Evolutionary conservation across 129 eudicot species (phyloP).

Genomic region (Helianthus tuberosus): DNA sequence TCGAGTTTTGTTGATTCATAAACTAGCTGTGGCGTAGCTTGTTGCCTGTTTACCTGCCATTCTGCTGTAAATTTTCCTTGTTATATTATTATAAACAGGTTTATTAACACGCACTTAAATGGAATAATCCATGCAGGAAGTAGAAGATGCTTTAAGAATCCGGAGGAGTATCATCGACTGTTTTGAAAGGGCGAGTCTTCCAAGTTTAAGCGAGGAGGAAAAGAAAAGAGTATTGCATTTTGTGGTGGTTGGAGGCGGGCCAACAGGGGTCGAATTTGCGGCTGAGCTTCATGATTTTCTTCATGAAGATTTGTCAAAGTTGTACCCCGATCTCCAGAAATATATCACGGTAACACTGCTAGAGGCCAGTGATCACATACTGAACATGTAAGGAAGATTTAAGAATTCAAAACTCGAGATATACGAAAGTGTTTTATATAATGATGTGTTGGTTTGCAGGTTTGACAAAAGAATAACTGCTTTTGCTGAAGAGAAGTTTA

Average conservation of each 20-base stretch:
- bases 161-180: slow-evolving; percentile 70
- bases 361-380: slow-evolving; percentile 73
- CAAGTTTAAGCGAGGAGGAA: slow-evolving; percentile 64
- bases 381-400: slow-evolving; percentile 61
- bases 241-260: slow-evolving; percentile 92
- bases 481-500: slow-evolving; percentile 78
- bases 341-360: slow-evolving; percentile 64
- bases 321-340: slow-evolving; percentile 58
- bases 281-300: slow-evolving; percentile 88
- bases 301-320: slow-evolving; percentile 50
- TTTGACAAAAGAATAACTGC: slow-evolving; percentile 83
- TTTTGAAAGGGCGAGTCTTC: slow-evolving; percentile 83
- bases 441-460: slow-evolving; percentile 39
- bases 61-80: too few relatives aligned
- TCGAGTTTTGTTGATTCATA: background rate
- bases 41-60: too few relatives aligned
- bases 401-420: background rate
- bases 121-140: slow-evolving; percentile 46
- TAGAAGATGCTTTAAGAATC: slow-evolving; percentile 75
- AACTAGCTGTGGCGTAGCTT: background rate
- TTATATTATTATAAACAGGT: background rate
- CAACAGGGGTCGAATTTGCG: slow-evolving; percentile 86
- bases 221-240: slow-evolving; percentile 74
- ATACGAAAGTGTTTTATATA: background rate
- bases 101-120: background rate